Evolutionary conservation across 2,329 filamentous ascomycete genomes (phyloP).

Genomic region (Colletotrichum orchidophilum): DNA sequence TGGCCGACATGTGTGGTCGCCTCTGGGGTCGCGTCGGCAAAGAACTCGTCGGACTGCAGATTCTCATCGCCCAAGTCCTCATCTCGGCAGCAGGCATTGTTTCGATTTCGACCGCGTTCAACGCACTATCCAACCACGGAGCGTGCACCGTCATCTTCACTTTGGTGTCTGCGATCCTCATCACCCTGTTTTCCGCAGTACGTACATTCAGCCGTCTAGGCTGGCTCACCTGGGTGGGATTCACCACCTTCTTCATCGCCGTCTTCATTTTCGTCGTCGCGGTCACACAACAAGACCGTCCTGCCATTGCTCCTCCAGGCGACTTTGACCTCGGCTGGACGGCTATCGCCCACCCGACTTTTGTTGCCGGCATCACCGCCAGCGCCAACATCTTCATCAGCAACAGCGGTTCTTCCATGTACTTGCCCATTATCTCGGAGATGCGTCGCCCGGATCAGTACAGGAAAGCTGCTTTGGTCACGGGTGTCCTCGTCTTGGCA

Average conservation of each 20-base stretch:
- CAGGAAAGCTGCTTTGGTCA: slow-evolving; percentile 59
- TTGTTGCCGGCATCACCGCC: slow-evolving; percentile 45
- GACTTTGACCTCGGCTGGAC: slow-evolving; percentile 47
- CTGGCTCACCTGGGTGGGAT: slow-evolving; percentile 58
- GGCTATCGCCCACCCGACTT: slow-evolving; percentile 42
- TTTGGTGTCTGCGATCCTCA: slow-evolving; percentile 59
- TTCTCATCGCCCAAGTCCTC: slow-evolving; percentile 39
- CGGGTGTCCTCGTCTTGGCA: slow-evolving; percentile 58
- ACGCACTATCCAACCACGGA: slow-evolving; percentile 40
- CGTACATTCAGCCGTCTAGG: slow-evolving; percentile 58
- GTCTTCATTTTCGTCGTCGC: slow-evolving; percentile 58
- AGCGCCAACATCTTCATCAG: slow-evolving; percentile 61
- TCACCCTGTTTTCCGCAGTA: slow-evolving; percentile 60
- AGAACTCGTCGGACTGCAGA: slow-evolving; percentile 54
- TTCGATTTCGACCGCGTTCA: slow-evolving; percentile 36
- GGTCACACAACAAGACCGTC: slow-evolving; percentile 58
- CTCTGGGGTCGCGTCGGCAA: slow-evolving; percentile 62
- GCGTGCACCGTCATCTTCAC: slow-evolving; percentile 59
- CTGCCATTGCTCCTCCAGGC: slow-evolving; percentile 51
- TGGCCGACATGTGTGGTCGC: slow-evolving; percentile 43
- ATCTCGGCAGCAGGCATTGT: slow-evolving; percentile 38
- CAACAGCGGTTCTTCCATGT: slow-evolving; percentile 60
- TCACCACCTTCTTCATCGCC: slow-evolving; percentile 49
- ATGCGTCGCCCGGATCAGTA: slow-evolving; percentile 60
- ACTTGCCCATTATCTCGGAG: slow-evolving; percentile 62